Evolutionary conservation across 192 early-diverging fungal species (phyloP).

Genomic region (Coemansia sp.): DNA sequence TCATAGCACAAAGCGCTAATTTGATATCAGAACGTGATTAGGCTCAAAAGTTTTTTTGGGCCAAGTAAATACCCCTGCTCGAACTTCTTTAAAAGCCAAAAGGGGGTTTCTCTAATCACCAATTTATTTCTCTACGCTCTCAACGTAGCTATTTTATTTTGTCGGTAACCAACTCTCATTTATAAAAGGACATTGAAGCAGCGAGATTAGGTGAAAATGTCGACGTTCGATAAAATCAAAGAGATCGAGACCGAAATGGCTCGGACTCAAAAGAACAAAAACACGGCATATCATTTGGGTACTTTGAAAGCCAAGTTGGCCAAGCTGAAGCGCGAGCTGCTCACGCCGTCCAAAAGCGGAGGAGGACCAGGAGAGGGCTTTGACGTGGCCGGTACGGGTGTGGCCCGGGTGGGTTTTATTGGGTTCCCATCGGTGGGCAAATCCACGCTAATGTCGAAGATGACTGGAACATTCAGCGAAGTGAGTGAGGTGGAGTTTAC

Average conservation of each 20-base stretch:
- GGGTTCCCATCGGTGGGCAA: slow-evolving; percentile 99
- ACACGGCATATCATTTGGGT: slow-evolving; percentile 93
- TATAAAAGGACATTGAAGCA: no score
- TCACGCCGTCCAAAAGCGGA: slow-evolving; percentile 80
- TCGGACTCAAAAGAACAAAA: slow-evolving; percentile 93
- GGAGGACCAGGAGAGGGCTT: slow-evolving; percentile 92
- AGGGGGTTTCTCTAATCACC: no score
- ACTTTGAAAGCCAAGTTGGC: slow-evolving; percentile 95
- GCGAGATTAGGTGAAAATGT: slow-evolving; percentile 35
- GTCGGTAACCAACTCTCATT: no score
- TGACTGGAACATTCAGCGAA: slow-evolving; percentile 96
- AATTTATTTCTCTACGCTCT: no score
- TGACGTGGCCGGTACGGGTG: slow-evolving; percentile 98
- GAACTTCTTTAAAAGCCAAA: no score
- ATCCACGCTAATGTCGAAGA: slow-evolving; percentile 94
- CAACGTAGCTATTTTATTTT: no score
- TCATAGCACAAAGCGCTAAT: no score
- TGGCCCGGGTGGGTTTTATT: slow-evolving; percentile 96
- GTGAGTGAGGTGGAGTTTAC: slow-evolving; percentile 98
- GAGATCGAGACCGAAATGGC: slow-evolving; percentile 84
- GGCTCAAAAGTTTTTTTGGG: no score
- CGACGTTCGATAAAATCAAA: slow-evolving; percentile 61
- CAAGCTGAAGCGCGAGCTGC: slow-evolving; percentile 91
- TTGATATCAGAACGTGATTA: no score
- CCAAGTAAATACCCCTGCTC: no score